Evolutionary conservation across 1,284 basidiomycete genomes (phyloP).

Genomic region (Irpex sp.): DNA sequence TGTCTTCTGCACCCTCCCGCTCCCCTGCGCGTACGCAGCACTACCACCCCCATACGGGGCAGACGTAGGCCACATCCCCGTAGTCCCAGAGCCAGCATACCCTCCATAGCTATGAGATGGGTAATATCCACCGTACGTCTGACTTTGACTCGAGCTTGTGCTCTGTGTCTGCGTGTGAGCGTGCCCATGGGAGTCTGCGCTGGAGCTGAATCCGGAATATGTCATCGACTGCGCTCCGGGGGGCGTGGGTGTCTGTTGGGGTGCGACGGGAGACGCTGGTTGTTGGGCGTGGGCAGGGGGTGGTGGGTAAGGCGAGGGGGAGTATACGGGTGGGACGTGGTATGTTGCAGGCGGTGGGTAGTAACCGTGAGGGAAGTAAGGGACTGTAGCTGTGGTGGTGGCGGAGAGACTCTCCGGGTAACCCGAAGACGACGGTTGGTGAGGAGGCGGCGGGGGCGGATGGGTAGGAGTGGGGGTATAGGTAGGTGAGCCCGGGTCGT

Average conservation of each 20-base stretch:
- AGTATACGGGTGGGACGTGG: conserved; percentile 19
- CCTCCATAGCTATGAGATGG: background rate
- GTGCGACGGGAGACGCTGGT: conserved; percentile 16
- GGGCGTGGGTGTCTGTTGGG: conserved; percentile 24
- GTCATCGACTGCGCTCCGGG: conserved; percentile 11
- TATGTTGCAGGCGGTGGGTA: conserved; percentile 14
- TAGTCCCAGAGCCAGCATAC: background rate
- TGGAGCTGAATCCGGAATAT: conserved; percentile 4
- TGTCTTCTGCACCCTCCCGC: background rate
- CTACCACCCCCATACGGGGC: background rate
- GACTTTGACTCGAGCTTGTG: too few species aligned
- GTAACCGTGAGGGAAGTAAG: conserved; percentile 20
- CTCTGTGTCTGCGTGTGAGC: background rate
- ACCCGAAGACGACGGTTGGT: conserved; percentile 12
- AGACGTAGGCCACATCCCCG: conserved; percentile 4
- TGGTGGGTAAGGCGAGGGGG: conserved; percentile 21
- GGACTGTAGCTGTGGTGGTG: conserved; percentile 17
- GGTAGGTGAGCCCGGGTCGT: conserved; percentile 16
- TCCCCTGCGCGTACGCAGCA: background rate
- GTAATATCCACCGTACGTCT: too few species aligned
- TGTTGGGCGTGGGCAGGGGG: background rate
- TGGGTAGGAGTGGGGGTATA: conserved; percentile 7
- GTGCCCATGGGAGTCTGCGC: background rate
- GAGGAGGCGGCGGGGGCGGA: conserved; percentile 17
- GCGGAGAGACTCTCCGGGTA: conserved; percentile 19